phyloP scores from a whole-genome alignment of 1,284 basidiomycete genomes.

The Pseudozyma pruni region DNA sequence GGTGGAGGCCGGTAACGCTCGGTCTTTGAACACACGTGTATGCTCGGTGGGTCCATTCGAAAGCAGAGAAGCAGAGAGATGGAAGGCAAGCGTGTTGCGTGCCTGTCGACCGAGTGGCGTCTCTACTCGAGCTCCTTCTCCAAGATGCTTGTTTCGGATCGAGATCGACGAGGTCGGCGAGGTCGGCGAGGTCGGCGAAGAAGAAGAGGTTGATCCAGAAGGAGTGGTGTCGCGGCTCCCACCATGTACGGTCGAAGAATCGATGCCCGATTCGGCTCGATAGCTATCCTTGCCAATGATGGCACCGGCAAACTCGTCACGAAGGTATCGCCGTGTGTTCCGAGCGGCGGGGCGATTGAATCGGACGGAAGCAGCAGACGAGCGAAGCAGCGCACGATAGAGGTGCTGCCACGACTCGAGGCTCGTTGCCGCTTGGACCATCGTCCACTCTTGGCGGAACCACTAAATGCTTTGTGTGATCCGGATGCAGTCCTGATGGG shows the following conservation, averaged over 20 bases:
- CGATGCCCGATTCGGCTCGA: neutral
- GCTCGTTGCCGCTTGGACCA: constrained; percentile 4
- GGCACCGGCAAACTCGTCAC: constrained; percentile 31
- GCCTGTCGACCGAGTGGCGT: constrained; percentile 5
- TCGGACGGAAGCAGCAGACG: constrained; percentile 32
- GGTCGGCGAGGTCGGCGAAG: neutral
- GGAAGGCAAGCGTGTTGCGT: constrained; percentile 32
- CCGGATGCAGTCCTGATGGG: no score
- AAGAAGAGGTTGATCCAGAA: neutral
- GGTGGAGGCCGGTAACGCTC: no score
- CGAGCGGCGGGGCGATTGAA: constrained; percentile 45
- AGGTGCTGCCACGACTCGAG: constrained; percentile 12
- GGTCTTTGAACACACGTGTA: no score
- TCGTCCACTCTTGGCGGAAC: constrained; percentile 1
- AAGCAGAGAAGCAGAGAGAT: constrained; percentile 32
- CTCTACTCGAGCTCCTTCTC: neutral
- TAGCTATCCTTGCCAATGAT: neutral
- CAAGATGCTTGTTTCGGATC: no score
- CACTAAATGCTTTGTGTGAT: neutral
- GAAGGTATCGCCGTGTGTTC: constrained; percentile 46
- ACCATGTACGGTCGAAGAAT: no score
- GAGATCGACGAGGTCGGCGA: neutral
- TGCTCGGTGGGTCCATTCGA: neutral
- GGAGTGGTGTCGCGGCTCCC: no score
- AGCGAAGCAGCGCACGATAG: constrained; percentile 33